These are phyloP conservation scores for Aspergillus calidoustus DNA, from an alignment of 2,329 filamentous ascomycete species.

Conservation along the genomic window DNA sequence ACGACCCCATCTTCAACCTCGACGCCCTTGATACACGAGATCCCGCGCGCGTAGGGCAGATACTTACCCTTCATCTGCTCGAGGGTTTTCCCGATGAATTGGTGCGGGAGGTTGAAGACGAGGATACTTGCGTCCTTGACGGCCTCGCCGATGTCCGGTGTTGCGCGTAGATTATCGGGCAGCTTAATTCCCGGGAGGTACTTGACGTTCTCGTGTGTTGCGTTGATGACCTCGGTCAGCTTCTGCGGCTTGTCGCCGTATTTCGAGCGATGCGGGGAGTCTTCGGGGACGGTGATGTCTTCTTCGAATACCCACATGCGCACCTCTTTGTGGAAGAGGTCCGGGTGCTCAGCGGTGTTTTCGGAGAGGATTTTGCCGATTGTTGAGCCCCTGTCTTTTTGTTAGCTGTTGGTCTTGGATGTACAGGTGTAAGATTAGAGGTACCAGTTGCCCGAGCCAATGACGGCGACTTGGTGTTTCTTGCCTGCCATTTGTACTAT, in stretches of 20 bases:
- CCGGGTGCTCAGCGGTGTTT: constrained; percentile 74
- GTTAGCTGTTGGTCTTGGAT: not conserved
- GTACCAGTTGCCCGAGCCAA: constrained; percentile 94
- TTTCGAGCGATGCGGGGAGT: constrained; percentile 71
- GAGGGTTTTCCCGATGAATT: constrained; percentile 55
- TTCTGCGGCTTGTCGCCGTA: constrained; percentile 72
- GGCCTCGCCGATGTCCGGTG: constrained; percentile 58
- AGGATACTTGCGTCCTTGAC: constrained; percentile 82
- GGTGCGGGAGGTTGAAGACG: constrained; percentile 91
- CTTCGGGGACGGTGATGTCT: constrained; percentile 77
- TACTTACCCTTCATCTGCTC: constrained; percentile 80
- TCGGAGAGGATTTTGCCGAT: constrained; percentile 95
- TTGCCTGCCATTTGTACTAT: not conserved
- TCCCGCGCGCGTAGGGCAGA: constrained; percentile 81
- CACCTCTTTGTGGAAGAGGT: constrained; percentile 74
- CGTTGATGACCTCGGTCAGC: constrained; percentile 86
- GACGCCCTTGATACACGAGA: constrained; percentile 95
- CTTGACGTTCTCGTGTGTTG: constrained; percentile 90
- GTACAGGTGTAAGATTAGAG: constrained; percentile 20
- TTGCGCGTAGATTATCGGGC: constrained; percentile 64
- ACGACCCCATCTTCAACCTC: constrained; percentile 82
- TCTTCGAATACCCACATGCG: constrained; percentile 57
- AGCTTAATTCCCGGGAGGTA: constrained; percentile 84
- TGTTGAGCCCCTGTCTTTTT: constrained; percentile 78
- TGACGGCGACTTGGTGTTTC: constrained; percentile 60